phyloP scores from a whole-genome alignment of 2,329 filamentous ascomycete species.

The Sarocladium brachiariae region DNA sequence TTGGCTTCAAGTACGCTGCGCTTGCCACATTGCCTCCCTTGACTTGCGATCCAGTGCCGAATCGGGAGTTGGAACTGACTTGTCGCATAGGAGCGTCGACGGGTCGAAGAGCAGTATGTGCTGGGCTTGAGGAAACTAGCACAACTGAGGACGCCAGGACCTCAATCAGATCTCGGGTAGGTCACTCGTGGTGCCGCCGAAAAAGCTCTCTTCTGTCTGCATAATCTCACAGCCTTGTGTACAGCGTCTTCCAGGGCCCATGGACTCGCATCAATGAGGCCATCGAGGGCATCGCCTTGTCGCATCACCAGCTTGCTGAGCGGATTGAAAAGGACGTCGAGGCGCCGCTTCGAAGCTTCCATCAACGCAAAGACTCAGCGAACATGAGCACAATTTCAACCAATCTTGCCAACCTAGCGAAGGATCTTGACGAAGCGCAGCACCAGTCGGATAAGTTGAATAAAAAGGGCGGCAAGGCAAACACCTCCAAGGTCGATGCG shows the following conservation, averaged over 20 bases:
- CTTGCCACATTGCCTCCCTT: not conserved
- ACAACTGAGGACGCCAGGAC: slow-evolving; percentile 65
- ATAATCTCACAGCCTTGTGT: slow-evolving; percentile 14
- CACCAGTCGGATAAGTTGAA: slow-evolving; percentile 79
- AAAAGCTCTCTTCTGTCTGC: too few relatives aligned
- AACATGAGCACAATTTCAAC: slow-evolving; percentile 74
- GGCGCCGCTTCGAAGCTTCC: slow-evolving; percentile 70
- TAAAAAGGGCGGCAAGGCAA: slow-evolving; percentile 71
- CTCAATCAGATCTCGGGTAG: slow-evolving; percentile 80
- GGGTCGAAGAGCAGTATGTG: slow-evolving; percentile 85
- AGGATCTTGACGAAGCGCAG: slow-evolving; percentile 76
- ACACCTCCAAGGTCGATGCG: slow-evolving; percentile 67
- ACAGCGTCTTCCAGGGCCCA: slow-evolving; percentile 79
- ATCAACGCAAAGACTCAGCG: slow-evolving; percentile 66
- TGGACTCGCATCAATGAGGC: slow-evolving; percentile 84
- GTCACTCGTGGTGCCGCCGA: too few relatives aligned
- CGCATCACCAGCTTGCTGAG: slow-evolving; percentile 72
- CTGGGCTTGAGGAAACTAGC: slow-evolving; percentile 74
- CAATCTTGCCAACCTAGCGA: slow-evolving; percentile 74
- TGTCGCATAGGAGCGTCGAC: slow-evolving; percentile 66
- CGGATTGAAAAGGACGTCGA: slow-evolving; percentile 89
- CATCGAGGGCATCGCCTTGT: slow-evolving; percentile 72
- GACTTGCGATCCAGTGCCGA: too few relatives aligned
- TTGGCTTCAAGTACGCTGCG: slow-evolving; percentile 75
- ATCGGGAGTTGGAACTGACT: not conserved